A percentile compares a stretch with the other conserved stretches of the same genome.
phyloP scores from a whole-genome alignment of 2,329 filamentous ascomycete genomes.

The Aspergillus sp. region DNA sequence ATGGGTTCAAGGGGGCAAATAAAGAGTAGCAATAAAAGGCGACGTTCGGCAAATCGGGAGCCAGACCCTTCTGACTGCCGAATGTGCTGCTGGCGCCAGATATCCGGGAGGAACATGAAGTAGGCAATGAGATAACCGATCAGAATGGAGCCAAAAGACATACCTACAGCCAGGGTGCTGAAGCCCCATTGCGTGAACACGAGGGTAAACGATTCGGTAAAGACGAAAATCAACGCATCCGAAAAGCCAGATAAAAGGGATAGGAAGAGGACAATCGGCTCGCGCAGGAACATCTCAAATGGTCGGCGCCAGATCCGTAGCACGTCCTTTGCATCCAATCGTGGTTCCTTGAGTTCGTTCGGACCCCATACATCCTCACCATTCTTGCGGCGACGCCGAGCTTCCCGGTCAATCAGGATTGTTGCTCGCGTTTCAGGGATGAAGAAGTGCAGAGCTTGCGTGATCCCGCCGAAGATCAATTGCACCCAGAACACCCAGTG shows the following conservation, averaged over 20 bases:
- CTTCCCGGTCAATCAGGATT: conserved; percentile 52
- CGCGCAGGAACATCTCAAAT: conserved; percentile 57
- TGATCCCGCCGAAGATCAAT: conserved; percentile 49
- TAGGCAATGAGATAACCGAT: conserved; percentile 53
- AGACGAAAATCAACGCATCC: conserved; percentile 61
- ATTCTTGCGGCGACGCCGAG: conserved; percentile 49
- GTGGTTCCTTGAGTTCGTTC: conserved; percentile 58
- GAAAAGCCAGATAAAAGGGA: conserved; percentile 58
- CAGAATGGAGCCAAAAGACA: conserved; percentile 37
- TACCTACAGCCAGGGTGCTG: conserved; percentile 39
- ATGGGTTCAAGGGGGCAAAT: conserved; percentile 44
- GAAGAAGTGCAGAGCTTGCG: conserved; percentile 45
- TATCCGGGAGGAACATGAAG: conserved; percentile 49
- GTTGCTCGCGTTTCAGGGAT: conserved; percentile 53
- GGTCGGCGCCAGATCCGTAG: conserved; percentile 53
- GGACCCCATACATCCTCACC: conserved; percentile 63
- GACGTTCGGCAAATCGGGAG: conserved; percentile 58
- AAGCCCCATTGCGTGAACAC: conserved; percentile 59
- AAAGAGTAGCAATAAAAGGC: conserved; percentile 47
- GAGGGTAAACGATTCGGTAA: conserved; percentile 54
- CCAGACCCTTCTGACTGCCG: conserved; percentile 34
- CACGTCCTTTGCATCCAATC: conserved; percentile 52
- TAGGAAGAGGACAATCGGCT: conserved; percentile 57
- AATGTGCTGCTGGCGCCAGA: conserved; percentile 37
- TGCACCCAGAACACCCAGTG: conserved; percentile 60